Evolutionary conservation across 495 filamentous ascomycete genomes (phyloP).

Genomic region (Podospora appendiculata): DNA sequence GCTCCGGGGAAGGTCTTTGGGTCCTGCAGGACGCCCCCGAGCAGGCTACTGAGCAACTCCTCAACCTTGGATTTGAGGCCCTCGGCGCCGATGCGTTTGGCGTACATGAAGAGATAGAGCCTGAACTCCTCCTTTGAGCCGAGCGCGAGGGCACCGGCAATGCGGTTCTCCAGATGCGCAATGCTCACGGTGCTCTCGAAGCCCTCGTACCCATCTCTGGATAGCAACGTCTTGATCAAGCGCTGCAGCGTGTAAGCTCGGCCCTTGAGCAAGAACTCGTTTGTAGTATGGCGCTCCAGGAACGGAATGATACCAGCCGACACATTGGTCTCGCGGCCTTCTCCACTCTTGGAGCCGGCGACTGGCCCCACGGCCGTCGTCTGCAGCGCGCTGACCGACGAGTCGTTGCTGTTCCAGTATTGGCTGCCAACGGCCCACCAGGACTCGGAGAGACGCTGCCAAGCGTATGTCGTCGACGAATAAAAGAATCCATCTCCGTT

Average conservation of each 20-base stretch:
- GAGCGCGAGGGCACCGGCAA: slow-evolving; percentile 80
- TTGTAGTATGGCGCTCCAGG: slow-evolving; percentile 89
- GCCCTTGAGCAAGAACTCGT: slow-evolving; percentile 84
- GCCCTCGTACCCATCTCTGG: slow-evolving; percentile 81
- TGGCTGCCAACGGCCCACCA: slow-evolving; percentile 99
- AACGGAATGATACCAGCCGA: slow-evolving; percentile 88
- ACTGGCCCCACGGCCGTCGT: slow-evolving; percentile 54
- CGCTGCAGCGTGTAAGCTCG: slow-evolving; percentile 82
- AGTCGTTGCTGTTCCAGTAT: slow-evolving; percentile 96
- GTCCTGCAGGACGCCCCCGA: slow-evolving; percentile 61
- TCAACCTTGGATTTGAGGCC: slow-evolving; percentile 81
- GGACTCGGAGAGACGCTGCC: slow-evolving; percentile 87
- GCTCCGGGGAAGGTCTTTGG: slow-evolving; percentile 26
- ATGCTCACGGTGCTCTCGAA: slow-evolving; percentile 89
- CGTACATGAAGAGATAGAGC: slow-evolving; percentile 90
- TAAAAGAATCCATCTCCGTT: slow-evolving; percentile 94
- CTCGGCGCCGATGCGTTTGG: slow-evolving; percentile 87
- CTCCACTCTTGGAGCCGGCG: slow-evolving; percentile 24
- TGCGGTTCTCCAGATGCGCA: slow-evolving; percentile 89
- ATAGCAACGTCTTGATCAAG: slow-evolving; percentile 75
- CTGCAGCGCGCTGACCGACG: slow-evolving; percentile 69
- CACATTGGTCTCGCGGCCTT: slow-evolving; percentile 50
- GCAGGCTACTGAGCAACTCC: slow-evolving; percentile 71
- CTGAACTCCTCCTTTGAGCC: slow-evolving; percentile 86
- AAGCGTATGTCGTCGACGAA: slow-evolving; percentile 71